phyloP scores from a whole-genome alignment of 2,329 filamentous ascomycete genomes.

The Camillea tinctor region DNA sequence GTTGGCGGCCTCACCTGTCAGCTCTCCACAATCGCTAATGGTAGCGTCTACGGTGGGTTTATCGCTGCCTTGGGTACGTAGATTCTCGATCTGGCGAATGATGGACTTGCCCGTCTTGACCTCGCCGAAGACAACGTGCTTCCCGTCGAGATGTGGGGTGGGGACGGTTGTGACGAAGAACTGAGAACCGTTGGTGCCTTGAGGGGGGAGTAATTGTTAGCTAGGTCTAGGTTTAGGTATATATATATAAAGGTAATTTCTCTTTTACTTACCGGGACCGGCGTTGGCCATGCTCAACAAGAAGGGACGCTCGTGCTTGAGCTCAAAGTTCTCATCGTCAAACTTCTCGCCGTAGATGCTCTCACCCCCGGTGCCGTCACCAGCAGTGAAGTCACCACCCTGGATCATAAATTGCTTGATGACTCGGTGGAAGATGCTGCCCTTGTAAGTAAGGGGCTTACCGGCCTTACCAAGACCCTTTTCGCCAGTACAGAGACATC shows the following conservation, averaged over 20 bases:
- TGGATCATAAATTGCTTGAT: constrained; percentile 99
- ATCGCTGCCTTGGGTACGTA: constrained; percentile 70
- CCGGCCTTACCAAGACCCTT: constrained; percentile 80
- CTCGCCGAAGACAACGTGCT: constrained; percentile 97
- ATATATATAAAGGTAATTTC: no score
- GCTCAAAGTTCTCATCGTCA: constrained; percentile 90
- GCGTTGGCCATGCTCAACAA: constrained; percentile 97
- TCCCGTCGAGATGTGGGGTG: constrained; percentile 92
- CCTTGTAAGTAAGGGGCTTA: constrained; percentile 90
- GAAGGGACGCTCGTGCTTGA: constrained; percentile 91
- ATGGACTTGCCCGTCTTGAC: constrained; percentile 91
- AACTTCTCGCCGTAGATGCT: constrained; percentile 98
- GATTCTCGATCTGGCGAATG: constrained; percentile 85
- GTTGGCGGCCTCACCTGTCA: constrained; percentile 68
- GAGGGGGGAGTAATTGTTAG: constrained; percentile 6
- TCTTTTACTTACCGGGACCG: constrained; percentile 66
- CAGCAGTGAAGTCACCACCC: constrained; percentile 93
- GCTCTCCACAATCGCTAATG: constrained; percentile 83
- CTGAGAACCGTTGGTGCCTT: constrained; percentile 91
- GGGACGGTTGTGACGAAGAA: constrained; percentile 97
- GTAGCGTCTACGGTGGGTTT: constrained; percentile 72
- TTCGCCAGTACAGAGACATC: constrained; percentile 89
- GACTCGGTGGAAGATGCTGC: constrained; percentile 88
- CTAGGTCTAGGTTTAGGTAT: no score
- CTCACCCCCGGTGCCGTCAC: constrained; percentile 93